Percentiles rank a stretch among this genome's conserved stretches.
Evolutionary conservation across 208 protist species (phyloP).

Genomic region (Leishmania aethiopica): DNA sequence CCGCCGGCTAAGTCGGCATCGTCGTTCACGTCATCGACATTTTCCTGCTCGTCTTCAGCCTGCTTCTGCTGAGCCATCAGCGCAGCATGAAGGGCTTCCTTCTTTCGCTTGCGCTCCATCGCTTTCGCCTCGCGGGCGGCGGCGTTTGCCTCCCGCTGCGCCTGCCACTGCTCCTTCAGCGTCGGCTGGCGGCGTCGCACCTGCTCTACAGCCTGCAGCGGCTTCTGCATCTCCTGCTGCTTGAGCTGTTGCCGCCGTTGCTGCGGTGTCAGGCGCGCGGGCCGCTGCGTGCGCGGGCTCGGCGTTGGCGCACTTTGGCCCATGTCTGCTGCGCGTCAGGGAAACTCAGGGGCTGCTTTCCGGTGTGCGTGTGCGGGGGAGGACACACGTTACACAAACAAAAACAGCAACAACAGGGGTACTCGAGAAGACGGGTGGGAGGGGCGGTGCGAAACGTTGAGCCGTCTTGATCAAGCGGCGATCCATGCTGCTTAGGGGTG

Average conservation of each 20-base stretch:
- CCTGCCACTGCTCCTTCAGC: constrained; percentile 33
- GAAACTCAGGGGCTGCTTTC: neutral
- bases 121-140: constrained; percentile 17
- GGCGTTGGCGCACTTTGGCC: constrained; percentile 8
- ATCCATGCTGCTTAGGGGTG: neutral
- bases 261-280: neutral
- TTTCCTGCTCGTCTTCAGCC: constrained; percentile 4
- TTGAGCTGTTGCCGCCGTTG: constrained; percentile 4
- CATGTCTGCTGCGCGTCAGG: neutral
- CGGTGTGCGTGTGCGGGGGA: neutral
- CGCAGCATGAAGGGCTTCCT: constrained; percentile 26
- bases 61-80: constrained; percentile 25
- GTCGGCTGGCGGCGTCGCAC: constrained; percentile 12
- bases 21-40: neutral
- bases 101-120: constrained; percentile 23
- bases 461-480: neutral
- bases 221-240: neutral
- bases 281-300: neutral
- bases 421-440: neutral
- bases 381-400: neutral
- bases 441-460: neutral
- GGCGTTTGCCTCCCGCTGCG: constrained; percentile 20
- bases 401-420: neutral
- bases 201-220: constrained; percentile 8
- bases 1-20: neutral